Evolutionary conservation across 1,139 yeast genomes (phyloP).

Genomic region (Neolecta irregularis): DNA sequence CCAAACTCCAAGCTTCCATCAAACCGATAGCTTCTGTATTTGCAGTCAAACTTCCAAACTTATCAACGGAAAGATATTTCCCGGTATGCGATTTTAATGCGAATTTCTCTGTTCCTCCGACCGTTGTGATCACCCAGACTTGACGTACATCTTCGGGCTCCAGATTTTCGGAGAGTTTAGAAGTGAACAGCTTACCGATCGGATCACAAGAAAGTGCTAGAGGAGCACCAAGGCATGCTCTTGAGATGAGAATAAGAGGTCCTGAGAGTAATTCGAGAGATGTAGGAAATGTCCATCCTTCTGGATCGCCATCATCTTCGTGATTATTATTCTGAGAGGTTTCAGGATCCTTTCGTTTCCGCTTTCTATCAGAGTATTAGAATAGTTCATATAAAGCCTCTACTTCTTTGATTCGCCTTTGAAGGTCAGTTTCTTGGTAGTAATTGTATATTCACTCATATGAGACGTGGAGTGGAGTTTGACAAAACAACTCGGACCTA

Average conservation of each 20-base stretch:
- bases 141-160: slow-evolving; percentile 14
- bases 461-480: too few species aligned
- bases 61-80: slow-evolving; percentile 11
- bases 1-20: slow-evolving; percentile 10
- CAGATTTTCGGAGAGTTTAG: slow-evolving; percentile 3
- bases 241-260: background rate
- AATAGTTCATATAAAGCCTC: background rate
- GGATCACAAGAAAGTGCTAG: slow-evolving; percentile 11
- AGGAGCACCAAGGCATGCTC: background rate
- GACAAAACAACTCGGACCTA: too few species aligned
- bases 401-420: slow-evolving; percentile 1
- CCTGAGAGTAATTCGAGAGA: background rate
- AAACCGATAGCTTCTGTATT: slow-evolving; percentile 12
- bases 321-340: background rate
- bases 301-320: background rate
- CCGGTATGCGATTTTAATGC: slow-evolving; percentile 8
- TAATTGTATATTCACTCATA: background rate
- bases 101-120: slow-evolving; percentile 5
- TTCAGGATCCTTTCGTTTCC: background rate
- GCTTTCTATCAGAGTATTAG: background rate
- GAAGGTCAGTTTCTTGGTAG: background rate
- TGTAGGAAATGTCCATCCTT: background rate
- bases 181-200: slow-evolving; percentile 8
- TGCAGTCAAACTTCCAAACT: slow-evolving; percentile 10
- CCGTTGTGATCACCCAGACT: slow-evolving; percentile 10